Evolutionary conservation across 2,329 filamentous ascomycete genomes (phyloP).

Genomic region (Pyricularia pennisetigena): DNA sequence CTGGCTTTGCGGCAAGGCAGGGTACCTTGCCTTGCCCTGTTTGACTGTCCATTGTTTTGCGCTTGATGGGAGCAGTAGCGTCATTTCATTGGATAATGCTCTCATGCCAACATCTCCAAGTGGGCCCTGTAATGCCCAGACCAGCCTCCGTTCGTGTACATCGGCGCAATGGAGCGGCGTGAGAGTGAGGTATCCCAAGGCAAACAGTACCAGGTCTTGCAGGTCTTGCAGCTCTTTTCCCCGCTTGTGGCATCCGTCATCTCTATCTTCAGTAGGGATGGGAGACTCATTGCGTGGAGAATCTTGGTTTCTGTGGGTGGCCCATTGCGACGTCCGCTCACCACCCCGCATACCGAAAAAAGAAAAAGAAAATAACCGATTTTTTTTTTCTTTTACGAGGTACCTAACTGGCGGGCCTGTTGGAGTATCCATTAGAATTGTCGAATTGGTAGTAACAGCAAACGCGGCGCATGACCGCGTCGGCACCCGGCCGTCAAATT

Average conservation of each 20-base stretch:
- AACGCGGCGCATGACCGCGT: background rate
- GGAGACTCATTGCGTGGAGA: background rate
- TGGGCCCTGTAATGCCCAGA: background rate
- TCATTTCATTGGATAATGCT: background rate
- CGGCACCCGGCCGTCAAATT: background rate
- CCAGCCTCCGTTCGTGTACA: background rate
- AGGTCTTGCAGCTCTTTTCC: background rate
- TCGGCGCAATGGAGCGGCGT: background rate
- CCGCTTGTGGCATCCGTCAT: background rate
- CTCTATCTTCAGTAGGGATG: background rate
- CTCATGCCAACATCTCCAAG: background rate
- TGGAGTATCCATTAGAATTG: background rate
- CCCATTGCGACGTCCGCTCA: background rate
- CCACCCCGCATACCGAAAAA: background rate
- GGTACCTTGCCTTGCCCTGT: too few relatives aligned
- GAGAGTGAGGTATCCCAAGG: background rate
- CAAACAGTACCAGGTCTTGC: background rate
- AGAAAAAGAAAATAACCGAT: background rate
- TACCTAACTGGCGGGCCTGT: background rate
- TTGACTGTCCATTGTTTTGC: background rate
- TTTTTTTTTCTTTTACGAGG: background rate
- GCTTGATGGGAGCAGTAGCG: background rate
- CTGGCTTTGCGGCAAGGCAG: background rate
- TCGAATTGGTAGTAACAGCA: background rate
- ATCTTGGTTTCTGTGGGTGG: background rate